Evolutionary conservation across 768 basidiomycete species (phyloP).

Genomic region (Mycena floridula): DNA sequence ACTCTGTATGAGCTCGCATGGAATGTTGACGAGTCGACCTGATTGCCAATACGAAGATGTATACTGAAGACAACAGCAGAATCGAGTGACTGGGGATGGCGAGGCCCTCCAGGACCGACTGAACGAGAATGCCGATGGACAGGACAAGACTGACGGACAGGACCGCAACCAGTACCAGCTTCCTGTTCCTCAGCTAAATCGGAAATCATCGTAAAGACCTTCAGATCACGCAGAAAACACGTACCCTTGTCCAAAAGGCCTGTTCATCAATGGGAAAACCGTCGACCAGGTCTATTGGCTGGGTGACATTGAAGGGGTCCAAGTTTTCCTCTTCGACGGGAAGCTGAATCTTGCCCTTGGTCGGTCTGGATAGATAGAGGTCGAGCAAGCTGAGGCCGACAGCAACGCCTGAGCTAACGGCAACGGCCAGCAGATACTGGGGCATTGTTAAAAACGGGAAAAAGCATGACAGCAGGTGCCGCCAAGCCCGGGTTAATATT

Average conservation of each 20-base stretch:
- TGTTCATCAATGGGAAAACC: conserved; percentile 60
- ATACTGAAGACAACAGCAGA: conserved; percentile 45
- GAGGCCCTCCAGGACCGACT: conserved; percentile 34
- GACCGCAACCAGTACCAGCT: conserved; percentile 41
- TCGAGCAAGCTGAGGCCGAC: conserved; percentile 28
- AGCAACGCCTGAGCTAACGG: conserved; percentile 25
- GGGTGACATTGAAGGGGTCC: conserved; percentile 73
- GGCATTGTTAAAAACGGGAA: too few relatives aligned
- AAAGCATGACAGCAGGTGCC: too few relatives aligned
- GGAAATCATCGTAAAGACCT: background rate
- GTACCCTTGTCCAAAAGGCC: conserved; percentile 52
- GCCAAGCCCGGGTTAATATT: too few relatives aligned
- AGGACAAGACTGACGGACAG: conserved; percentile 42
- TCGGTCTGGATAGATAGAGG: conserved; percentile 24
- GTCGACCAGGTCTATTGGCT: conserved; percentile 61
- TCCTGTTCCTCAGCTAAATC: conserved; percentile 52
- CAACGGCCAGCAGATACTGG: conserved; percentile 34
- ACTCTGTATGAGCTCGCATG: conserved; percentile 35
- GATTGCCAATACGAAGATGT: conserved; percentile 46
- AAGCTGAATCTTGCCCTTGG: conserved; percentile 47
- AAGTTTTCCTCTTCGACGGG: conserved; percentile 25
- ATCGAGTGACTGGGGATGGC: conserved; percentile 34
- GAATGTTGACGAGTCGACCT: conserved; percentile 45
- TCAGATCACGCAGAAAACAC: background rate
- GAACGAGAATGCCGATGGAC: conserved; percentile 51